Percentiles rank a stretch among this genome's conserved stretches.
These are phyloP conservation scores for Stachybotrys chlorohalonatus DNA, from an alignment of 2,329 filamentous ascomycete species.

Conservation along the genomic window DNA sequence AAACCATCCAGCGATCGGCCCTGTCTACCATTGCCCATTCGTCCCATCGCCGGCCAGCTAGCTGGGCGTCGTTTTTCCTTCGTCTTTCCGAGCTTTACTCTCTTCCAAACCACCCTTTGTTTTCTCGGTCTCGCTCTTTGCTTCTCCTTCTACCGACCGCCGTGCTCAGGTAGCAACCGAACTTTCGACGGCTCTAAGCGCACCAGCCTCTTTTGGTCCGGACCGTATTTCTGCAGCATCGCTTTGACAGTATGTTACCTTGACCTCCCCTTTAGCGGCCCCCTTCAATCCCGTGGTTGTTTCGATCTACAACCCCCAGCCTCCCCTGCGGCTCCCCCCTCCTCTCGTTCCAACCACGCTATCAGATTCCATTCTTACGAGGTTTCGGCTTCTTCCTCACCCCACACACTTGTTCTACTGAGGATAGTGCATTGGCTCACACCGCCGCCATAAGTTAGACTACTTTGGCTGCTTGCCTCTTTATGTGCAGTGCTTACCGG, in stretches of 20 bases:
- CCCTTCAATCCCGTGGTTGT: neutral
- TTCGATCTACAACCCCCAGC: neutral
- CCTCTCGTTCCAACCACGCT: neutral
- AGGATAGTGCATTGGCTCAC: neutral
- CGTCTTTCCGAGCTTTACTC: neutral
- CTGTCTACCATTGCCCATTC: neutral
- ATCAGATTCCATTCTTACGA: neutral
- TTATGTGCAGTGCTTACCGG: neutral
- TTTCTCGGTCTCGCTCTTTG: neutral
- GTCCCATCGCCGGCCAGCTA: no score
- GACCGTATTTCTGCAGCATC: neutral
- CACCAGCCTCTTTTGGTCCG: no score
- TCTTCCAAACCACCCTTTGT: neutral
- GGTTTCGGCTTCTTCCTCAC: neutral
- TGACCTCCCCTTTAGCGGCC: neutral
- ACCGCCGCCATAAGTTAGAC: neutral
- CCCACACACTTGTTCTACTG: neutral
- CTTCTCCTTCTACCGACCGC: neutral
- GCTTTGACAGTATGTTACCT: neutral
- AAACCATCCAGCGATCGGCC: neutral
- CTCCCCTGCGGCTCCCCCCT: neutral
- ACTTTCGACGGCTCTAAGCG: neutral
- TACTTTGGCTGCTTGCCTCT: neutral
- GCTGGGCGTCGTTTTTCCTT: neutral
- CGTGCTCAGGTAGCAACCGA: neutral